These are phyloP conservation scores for Rhizopogon hawkerae DNA, from an alignment of 1,284 basidiomycete species.

Conservation along the genomic window DNA sequence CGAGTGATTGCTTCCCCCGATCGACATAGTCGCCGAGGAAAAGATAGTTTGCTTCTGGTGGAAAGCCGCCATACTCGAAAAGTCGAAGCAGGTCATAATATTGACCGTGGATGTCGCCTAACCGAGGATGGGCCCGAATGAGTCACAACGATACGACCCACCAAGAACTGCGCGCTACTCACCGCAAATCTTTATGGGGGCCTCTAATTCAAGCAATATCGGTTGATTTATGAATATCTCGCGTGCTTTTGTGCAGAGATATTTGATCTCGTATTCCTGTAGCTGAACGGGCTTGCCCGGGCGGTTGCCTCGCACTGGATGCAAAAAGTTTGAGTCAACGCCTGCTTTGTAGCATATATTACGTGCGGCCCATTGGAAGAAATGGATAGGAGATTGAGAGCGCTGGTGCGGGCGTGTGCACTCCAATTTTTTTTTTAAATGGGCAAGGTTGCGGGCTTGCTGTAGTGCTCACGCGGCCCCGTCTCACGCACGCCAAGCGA, in stretches of 20 bases:
- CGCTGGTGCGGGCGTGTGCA: neutral
- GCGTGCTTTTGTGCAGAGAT: constrained; percentile 88
- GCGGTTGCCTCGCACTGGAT: constrained; percentile 81
- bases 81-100: constrained; percentile 91
- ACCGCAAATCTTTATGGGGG: constrained; percentile 97
- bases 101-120: constrained; percentile 92
- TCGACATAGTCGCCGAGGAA: constrained; percentile 96
- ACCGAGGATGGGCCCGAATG: constrained; percentile 10
- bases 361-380: neutral
- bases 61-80: constrained; percentile 93
- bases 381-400: neutral
- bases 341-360: constrained; percentile 1
- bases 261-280: constrained; percentile 95
- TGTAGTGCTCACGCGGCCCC: constrained; percentile 1
- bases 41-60: constrained; percentile 93
- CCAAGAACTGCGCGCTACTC: constrained; percentile 28
- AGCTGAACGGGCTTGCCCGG: constrained; percentile 92
- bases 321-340: constrained; percentile 9
- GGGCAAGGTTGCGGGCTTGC: neutral
- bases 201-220: constrained; percentile 88
- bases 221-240: constrained; percentile 97
- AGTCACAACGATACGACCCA: constrained; percentile 12
- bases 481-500: constrained; percentile 6
- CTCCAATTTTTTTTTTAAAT: neutral
- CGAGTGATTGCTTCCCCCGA: constrained; percentile 89